Evolutionary conservation across 805 yeast species (phyloP).

Genomic region (Yarrowia sp.): DNA sequence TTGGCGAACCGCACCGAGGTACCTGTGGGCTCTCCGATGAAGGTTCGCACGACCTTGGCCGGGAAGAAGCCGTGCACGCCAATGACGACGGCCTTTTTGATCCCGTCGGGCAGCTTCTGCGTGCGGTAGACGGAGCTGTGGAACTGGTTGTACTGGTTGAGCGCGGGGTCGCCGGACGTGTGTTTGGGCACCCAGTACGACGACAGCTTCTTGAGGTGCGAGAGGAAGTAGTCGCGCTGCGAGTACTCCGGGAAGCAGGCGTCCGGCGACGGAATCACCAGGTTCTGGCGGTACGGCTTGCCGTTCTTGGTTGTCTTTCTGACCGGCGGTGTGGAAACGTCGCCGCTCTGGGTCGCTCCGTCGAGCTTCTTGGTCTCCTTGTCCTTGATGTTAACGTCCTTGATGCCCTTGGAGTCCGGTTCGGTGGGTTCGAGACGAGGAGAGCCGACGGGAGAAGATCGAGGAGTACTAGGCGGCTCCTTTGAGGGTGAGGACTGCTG

Average conservation of each 20-base stretch:
- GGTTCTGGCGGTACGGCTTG: constrained; percentile 31
- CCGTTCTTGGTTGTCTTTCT: constrained; percentile 1
- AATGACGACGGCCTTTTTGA: constrained; percentile 68
- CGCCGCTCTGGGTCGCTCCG: constrained; percentile 7
- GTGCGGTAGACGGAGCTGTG: constrained; percentile 37
- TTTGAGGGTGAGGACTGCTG: constrained; percentile 34
- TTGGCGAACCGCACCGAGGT: constrained; percentile 86
- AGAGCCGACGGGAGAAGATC: constrained; percentile 27
- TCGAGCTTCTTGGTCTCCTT: constrained; percentile 23
- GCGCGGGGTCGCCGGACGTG: constrained; percentile 22
- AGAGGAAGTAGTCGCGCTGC: constrained; percentile 28
- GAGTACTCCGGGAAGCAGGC: constrained; percentile 35
- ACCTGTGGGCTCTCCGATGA: constrained; percentile 95
- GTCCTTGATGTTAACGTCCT: background rate
- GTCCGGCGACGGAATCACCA: constrained; percentile 35
- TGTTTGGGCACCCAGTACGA: constrained; percentile 29
- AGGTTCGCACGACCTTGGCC: constrained; percentile 72
- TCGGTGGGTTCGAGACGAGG: constrained; percentile 16
- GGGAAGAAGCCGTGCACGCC: constrained; percentile 99
- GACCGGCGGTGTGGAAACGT: background rate
- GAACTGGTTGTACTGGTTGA: constrained; percentile 27
- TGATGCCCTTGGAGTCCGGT: too few species aligned
- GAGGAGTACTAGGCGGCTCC: constrained; percentile 35
- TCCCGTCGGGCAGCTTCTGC: constrained; percentile 30
- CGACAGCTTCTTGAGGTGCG: constrained; percentile 31